Percentiles rank a stretch among this genome's conserved stretches.
phyloP scores from a whole-genome alignment of 768 basidiomycete species.

The Gymnopilus junonius region DNA sequence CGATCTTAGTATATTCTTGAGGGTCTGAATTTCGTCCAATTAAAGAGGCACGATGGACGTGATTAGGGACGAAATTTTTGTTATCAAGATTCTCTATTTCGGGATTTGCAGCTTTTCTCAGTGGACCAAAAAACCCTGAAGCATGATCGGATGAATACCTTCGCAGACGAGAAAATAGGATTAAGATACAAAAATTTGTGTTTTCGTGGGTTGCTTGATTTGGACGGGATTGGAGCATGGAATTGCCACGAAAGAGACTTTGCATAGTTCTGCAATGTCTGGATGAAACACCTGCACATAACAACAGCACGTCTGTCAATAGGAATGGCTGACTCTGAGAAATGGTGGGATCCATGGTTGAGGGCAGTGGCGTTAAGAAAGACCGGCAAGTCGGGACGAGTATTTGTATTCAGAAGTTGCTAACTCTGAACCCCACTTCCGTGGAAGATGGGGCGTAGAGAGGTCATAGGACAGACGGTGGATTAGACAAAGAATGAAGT shows the following conservation, averaged over 20 bases:
- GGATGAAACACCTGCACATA: background rate
- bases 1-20: background rate
- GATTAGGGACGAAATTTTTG: background rate
- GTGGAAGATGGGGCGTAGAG: background rate
- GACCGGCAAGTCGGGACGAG: background rate
- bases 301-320: background rate
- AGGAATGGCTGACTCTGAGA: background rate
- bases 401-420: background rate
- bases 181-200: background rate
- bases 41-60: background rate
- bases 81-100: background rate
- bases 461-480: slow-evolving; percentile 7
- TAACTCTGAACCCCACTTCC: slow-evolving; percentile 22
- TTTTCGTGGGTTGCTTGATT: background rate
- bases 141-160: slow-evolving; percentile 5
- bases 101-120: background rate
- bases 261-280: background rate
- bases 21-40: background rate
- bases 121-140: slow-evolving; percentile 3
- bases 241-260: background rate
- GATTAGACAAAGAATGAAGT: slow-evolving; percentile 20
- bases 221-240: background rate
- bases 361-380: background rate
- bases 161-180: slow-evolving; percentile 7
- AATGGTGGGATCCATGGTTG: background rate